These are phyloP conservation scores for Phaffia tasmanica DNA, from an alignment of 768 basidiomycete genomes.

Conservation along the genomic window DNA sequence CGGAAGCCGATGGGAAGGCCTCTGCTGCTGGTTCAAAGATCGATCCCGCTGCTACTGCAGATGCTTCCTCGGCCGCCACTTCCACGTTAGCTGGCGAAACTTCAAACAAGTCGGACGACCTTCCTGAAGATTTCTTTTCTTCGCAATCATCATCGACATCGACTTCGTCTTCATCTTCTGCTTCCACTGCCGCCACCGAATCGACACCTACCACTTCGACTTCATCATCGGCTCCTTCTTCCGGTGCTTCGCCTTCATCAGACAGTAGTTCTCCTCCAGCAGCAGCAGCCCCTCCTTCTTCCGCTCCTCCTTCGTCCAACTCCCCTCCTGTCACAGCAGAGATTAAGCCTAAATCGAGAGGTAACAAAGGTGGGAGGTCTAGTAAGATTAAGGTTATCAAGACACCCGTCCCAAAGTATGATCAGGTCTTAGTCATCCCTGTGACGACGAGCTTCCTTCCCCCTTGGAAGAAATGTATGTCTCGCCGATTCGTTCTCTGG, in stretches of 20 bases:
- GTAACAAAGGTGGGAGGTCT: not conserved
- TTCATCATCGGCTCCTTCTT: not conserved
- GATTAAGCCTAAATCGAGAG: not conserved
- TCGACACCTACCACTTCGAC: not conserved
- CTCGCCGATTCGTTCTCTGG: conserved; percentile 34
- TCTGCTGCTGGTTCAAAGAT: not conserved
- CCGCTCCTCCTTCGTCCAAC: not conserved
- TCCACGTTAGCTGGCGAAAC: not conserved
- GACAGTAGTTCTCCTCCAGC: not conserved
- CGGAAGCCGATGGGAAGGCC: not conserved
- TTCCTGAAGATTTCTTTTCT: not conserved
- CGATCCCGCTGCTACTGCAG: not conserved
- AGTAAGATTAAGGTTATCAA: not conserved
- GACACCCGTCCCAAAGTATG: not conserved
- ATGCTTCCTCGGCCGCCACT: not conserved
- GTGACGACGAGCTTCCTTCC: conserved; percentile 10
- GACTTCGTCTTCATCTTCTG: too few relatives aligned
- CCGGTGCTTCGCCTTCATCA: not conserved
- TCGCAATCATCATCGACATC: too few relatives aligned
- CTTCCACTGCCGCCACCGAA: not conserved
- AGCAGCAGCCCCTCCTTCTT: not conserved
- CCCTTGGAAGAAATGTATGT: conserved; percentile 7
- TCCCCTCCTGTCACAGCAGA: not conserved
- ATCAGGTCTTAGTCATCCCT: conserved; percentile 3
- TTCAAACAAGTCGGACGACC: not conserved